Conservation (phyloP, 352 stramenopile genomes). For the Globisporangium cederbergense region DNA sequence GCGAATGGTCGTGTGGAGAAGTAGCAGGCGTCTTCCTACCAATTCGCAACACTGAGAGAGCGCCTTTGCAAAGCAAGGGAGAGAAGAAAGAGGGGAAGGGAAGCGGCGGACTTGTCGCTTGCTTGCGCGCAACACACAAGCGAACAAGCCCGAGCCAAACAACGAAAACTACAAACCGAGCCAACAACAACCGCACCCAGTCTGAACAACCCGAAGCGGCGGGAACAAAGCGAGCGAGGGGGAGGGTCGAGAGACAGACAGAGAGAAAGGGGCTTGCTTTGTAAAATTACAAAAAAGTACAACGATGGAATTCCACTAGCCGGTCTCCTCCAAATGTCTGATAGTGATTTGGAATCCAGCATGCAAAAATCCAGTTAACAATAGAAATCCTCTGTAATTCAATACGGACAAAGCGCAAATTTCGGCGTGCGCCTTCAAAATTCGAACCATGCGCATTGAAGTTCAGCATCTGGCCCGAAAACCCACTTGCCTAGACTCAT, state of each 20-base stretch:
- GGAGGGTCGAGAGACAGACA: no score
- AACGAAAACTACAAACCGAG: constrained; percentile 7
- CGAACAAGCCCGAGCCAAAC: neutral
- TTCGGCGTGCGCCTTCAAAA: neutral
- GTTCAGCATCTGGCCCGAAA: no score
- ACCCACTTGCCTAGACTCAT: no score
- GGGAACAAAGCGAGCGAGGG: constrained; percentile 6
- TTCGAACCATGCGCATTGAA: no score
- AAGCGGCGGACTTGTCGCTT: neutral
- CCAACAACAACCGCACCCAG: neutral
- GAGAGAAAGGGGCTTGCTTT: no score
- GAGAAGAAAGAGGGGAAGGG: neutral
- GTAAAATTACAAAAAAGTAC: no score
- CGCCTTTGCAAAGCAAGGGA: constrained; percentile 6
- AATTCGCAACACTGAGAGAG: constrained; percentile 3
- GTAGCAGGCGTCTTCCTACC: neutral
- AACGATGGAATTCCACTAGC: no score
- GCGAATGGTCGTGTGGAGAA: neutral
- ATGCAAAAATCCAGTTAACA: neutral
- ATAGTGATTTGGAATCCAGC: neutral
- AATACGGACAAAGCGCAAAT: neutral
- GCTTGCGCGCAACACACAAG: neutral
- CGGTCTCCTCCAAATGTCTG: no score
- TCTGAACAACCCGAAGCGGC: neutral
- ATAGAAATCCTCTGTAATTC: neutral